Base-by-base conservation (phyloP, 176 grass and related monocot genomes). In the Saccharum spontaneum region DNA sequence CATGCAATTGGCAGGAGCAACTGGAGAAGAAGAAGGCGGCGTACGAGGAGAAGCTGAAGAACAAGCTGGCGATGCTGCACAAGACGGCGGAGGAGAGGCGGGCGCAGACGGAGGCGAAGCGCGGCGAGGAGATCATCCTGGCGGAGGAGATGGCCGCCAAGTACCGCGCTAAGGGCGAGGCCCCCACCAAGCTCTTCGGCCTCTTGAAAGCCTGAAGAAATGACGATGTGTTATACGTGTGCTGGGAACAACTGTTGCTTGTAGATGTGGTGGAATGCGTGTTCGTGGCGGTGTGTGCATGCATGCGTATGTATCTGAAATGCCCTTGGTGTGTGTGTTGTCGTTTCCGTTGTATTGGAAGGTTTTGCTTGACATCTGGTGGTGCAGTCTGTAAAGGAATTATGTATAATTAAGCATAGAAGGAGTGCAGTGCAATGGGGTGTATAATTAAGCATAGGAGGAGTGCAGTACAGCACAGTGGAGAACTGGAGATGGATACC, bases 21-120 rank as follows among this genome's bases (percentile, higher is more conserved):
- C 63, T 97, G 79, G 88, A 94, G 48, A 97, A 89, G 86, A 97
- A 94, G 84, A 92, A 90, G 78, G 92, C 94, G 4, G 83, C 75
- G 8, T 90, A 90, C 16, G 92, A 87, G 9, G 94, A 94, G 85
- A 94, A 88, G 73, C 70, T 92, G 48, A 94, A 90, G 79, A 97
- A 94, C 86, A 90, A 92, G 90, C 66, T 94, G 46, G 92, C 92
- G 3, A 55, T 76, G 67, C 76, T 97, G 48, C 94, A 92, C 84
- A 97, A 92, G 76, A 73, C 86, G 5, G 92, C 94, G 8, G 94
- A 97, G 85, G 89, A 94, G 83, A 94, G 90, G 92, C 89, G 86
- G 88, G 92, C 92, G 2, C 13, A 76, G 37, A 64, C 92, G 0
- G 92, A 94, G 64, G 90, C 90, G 3, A 88, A 87, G 69, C 92